Evolutionary conservation across 1,139 yeast species (phyloP), one percentile per base, ranked within the genome.

Genomic region (Lodderomyces margitis): DNA sequence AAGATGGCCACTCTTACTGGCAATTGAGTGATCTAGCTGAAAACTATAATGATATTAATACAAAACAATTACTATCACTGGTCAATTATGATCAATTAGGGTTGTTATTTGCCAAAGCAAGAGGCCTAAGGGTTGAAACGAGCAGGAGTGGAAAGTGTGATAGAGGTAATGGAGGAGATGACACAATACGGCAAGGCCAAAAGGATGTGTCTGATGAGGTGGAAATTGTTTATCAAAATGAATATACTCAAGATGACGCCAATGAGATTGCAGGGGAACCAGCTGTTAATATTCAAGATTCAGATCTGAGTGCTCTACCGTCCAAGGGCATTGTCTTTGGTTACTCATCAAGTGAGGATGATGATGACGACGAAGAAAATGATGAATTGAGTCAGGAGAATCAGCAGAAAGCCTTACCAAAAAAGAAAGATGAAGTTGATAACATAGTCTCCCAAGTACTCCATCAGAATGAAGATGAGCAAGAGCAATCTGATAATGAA

Each of bases 81-180:
- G 59, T 64, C 2, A 54, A 67, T 41, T 66, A 50, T 43, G 68
- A 70, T 43, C 61, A 63, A 33, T 53, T 70, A 24, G 61, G 56
- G 10, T 25, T 65, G 3, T 48, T 69, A 34, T 52, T 65, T 41
- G 73, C 66, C 3, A 59, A 57, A 48, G 56, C 61, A 14, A 53
- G 59, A 35, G 75, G 74, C 2, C 45, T 66, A 35, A 49, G 37
- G 15, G 49, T 52, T 5, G 48, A 44, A 20, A 34, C 30, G 11
- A 34, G 21, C 12, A 41, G 38, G n/a, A 37, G 38, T 17, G 39
- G 33, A 19, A 45, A 41, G 17, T 41, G 24, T 19, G 15, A 27
- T 4, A 14, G 31, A 5, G 15, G 5, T 5, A 27, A 4, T 25
- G 8, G 8, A 5, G 8, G 12, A 5, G 12, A 12, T n/a, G 30